Conservation (phyloP, 768 basidiomycete genomes). For the Mycena indigotica region DNA sequence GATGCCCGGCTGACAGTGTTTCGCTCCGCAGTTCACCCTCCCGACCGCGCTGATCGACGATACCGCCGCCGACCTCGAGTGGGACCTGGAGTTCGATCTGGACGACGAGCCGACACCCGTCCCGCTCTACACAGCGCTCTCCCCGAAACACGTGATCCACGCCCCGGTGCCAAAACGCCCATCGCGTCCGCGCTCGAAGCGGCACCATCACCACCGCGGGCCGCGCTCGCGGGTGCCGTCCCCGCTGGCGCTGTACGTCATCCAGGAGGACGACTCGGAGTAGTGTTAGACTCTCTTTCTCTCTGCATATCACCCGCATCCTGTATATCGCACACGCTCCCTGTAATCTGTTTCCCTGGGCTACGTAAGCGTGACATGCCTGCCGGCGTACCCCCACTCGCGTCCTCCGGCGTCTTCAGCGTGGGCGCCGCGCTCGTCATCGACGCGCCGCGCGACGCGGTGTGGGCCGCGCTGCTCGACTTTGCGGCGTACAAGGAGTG, state of each 20-base stretch:
- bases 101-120: constrained; percentile 6
- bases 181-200: constrained; percentile 13
- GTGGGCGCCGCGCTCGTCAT: constrained; percentile 52
- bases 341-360: background rate
- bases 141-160: constrained; percentile 14
- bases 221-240: constrained; percentile 15
- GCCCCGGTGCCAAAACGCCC: constrained; percentile 14
- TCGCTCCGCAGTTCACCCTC: constrained; percentile 8
- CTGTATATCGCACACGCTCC: background rate
- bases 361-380: too few species aligned
- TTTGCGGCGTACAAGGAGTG: constrained; percentile 66
- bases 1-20: too few species aligned
- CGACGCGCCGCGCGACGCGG: constrained; percentile 60
- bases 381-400: constrained; percentile 39
- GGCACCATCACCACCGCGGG: constrained; percentile 10
- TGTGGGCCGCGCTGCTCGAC: constrained; percentile 64
- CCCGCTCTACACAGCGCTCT: constrained; percentile 10
- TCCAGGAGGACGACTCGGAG: constrained; percentile 23
- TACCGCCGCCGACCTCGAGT: constrained; percentile 16
- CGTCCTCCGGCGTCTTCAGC: constrained; percentile 48
- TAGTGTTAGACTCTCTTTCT: background rate
- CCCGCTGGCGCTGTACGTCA: constrained; percentile 17
- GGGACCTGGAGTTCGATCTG: constrained; percentile 11
- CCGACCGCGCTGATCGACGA: constrained; percentile 16
- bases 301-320: background rate